Base-by-base conservation (phyloP, 768 basidiomycete genomes). In the Pholiota molesta region DNA sequence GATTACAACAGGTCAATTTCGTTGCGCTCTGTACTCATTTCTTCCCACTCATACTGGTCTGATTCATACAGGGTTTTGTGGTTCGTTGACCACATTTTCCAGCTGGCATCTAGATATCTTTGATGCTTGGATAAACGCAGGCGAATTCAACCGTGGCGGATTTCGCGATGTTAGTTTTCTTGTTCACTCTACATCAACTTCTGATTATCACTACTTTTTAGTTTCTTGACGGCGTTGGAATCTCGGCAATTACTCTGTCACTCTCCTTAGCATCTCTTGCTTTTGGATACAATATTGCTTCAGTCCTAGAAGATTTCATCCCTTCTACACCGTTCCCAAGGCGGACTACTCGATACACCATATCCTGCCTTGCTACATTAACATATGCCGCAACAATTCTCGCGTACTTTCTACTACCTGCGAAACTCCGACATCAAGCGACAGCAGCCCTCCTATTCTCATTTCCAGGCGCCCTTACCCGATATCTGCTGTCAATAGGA, bases 31-130 rank as follows among this genome's bases (percentile, higher is more conserved):
- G 11, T 31, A 37, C 28, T 51, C 21, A 26, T 52, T 35, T 35
- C 10, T 49, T 35, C 8, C 23, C 47, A 14, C 47, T 49, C 19
- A 49, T 7, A 13, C 47, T 31, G 21, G 29, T 49, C 19, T n/a
- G 8, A 62, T 51, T 55, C 45, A 66, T 37, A 23, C 29, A 90
- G 95, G 94, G 14, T 94, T 98, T 74, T 99, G 97, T 71, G 97
- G 97, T 3, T 97, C 94, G 1, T 75, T 99, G 67, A 99, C 97
- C 10, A 98, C 95, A 2, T 99, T 99, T 78, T 97, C 96, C 16
- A 85, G 89, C 39, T 99, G 97, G 97, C 94, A 98, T 74, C 71
- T 92, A 10, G 93, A 96, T 63, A 75, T 94, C 0, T 99, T 97
- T 69, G 74, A 82, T 57, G 91, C 94, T 0, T 99, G 95, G 87